Percentiles rank a stretch among this genome's conserved stretches.
phyloP scores from a whole-genome alignment of 1,139 yeast species.

The Scheffersomyces segobiensis region DNA sequence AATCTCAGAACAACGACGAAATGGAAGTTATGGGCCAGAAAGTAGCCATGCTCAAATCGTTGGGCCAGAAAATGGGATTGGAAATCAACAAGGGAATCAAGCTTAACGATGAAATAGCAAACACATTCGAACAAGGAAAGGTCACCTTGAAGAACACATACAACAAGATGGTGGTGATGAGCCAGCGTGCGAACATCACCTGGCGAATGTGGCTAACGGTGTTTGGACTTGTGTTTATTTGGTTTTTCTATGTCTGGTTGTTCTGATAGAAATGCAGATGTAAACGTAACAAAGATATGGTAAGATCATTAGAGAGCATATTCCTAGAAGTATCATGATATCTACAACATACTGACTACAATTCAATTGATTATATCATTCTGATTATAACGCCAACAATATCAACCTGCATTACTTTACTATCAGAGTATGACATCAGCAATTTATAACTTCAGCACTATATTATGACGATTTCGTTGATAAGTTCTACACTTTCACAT shows the following conservation, averaged over 20 bases:
- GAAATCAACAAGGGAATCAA: constrained; percentile 77
- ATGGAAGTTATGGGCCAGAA: constrained; percentile 69
- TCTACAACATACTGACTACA: background rate
- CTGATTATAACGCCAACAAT: background rate
- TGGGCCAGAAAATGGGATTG: constrained; percentile 77
- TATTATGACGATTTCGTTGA: too few species aligned
- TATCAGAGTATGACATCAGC: background rate
- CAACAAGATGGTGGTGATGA: constrained; percentile 76
- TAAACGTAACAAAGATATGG: background rate
- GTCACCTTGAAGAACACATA: constrained; percentile 64
- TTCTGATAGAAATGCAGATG: constrained; percentile 22
- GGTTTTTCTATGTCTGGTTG: constrained; percentile 86
- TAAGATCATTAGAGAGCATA: background rate
- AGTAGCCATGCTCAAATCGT: constrained; percentile 66
- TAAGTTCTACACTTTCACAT: too few species aligned
- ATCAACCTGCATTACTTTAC: background rate
- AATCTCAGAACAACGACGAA: constrained; percentile 82
- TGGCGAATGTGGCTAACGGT: constrained; percentile 78
- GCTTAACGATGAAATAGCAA: constrained; percentile 58
- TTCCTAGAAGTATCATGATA: background rate
- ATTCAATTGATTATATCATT: too few species aligned
- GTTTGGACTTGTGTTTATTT: constrained; percentile 58
- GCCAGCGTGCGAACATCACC: constrained; percentile 76
- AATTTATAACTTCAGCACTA: too few species aligned
- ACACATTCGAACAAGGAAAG: constrained; percentile 43